Conservation (phyloP, 257 asterid genomes). For the Solanum raphanifolium region DNA sequence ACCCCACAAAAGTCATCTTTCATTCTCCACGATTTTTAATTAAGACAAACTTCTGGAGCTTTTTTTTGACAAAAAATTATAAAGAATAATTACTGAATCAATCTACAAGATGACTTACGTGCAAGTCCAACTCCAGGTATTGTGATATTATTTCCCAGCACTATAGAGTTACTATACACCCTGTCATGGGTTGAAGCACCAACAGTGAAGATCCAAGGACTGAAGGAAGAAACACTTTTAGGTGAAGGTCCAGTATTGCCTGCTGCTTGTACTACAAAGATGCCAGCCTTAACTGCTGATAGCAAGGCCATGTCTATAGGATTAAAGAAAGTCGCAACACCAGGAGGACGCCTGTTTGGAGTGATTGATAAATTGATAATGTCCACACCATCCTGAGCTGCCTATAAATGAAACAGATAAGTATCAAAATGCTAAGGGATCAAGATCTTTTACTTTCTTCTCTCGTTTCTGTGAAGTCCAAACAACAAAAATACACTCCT, state of each 20-base stretch:
- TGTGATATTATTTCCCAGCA: slow-evolving; percentile 80
- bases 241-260: slow-evolving; percentile 99
- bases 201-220: slow-evolving; percentile 96
- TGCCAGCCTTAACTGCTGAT: slow-evolving; percentile 76
- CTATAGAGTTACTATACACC: slow-evolving; percentile 65
- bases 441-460: background rate
- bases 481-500: background rate
- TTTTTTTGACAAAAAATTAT: background rate
- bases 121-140: slow-evolving; percentile 95
- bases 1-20: background rate
- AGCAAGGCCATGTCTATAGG: slow-evolving; percentile 98
- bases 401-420: slow-evolving; percentile 31
- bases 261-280: slow-evolving; percentile 94
- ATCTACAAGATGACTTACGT: slow-evolving; percentile 42
- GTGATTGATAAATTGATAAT: slow-evolving; percentile 91
- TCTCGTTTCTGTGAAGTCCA: background rate
- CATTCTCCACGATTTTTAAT: background rate
- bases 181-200: slow-evolving; percentile 97
- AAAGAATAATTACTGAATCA: background rate
- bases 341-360: slow-evolving; percentile 98
- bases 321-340: slow-evolving; percentile 92
- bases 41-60: background rate
- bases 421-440: background rate
- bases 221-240: slow-evolving; percentile 75
- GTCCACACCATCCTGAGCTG: slow-evolving; percentile 95